Percentiles rank a stretch among this genome's conserved stretches.
phyloP scores from a whole-genome alignment of 2,329 filamentous ascomycete genomes.

The Orbilia quercus region DNA sequence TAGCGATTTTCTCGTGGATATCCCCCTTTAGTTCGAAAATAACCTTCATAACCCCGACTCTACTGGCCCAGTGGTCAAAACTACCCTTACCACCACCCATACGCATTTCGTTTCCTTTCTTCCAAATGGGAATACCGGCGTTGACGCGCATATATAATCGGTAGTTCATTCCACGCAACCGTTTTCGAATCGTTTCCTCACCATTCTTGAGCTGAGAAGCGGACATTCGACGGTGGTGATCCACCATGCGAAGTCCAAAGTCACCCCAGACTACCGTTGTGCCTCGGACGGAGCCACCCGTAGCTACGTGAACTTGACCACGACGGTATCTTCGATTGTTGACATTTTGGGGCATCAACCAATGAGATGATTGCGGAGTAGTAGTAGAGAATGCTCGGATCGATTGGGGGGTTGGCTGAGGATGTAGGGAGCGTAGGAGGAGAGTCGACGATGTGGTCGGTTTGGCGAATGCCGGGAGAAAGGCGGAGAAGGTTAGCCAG shows the following conservation, averaged over 20 bases:
- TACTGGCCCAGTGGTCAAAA: slow-evolving; percentile 94
- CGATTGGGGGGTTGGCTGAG: slow-evolving; percentile 22
- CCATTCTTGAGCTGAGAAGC: slow-evolving; percentile 87
- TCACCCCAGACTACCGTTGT: slow-evolving; percentile 97
- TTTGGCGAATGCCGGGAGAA: slow-evolving; percentile 49
- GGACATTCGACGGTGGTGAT: slow-evolving; percentile 91
- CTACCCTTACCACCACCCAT: slow-evolving; percentile 99
- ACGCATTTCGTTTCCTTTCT: slow-evolving; percentile 92
- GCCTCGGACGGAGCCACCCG: slow-evolving; percentile 88
- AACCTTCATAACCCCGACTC: slow-evolving; percentile 89
- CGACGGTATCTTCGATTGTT: slow-evolving; percentile 39
- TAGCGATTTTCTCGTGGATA: slow-evolving; percentile 91
- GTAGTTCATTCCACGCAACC: slow-evolving; percentile 90
- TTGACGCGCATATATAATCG: slow-evolving; percentile 89
- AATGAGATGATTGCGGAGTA: slow-evolving; percentile 37
- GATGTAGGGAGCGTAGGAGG: slow-evolving; percentile 35
- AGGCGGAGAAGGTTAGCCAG: slow-evolving; percentile 43
- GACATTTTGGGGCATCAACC: slow-evolving; percentile 52
- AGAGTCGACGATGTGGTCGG: slow-evolving; percentile 32
- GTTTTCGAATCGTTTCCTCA: slow-evolving; percentile 90
- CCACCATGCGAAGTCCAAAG: slow-evolving; percentile 90
- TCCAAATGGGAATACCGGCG: slow-evolving; percentile 94
- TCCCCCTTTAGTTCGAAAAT: slow-evolving; percentile 92
- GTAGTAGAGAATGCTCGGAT: slow-evolving; percentile 54
- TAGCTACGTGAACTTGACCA: slow-evolving; percentile 85